Base-by-base conservation (phyloP, 2,329 filamentous ascomycete genomes). In the Scolecobasidium constrictum region DNA sequence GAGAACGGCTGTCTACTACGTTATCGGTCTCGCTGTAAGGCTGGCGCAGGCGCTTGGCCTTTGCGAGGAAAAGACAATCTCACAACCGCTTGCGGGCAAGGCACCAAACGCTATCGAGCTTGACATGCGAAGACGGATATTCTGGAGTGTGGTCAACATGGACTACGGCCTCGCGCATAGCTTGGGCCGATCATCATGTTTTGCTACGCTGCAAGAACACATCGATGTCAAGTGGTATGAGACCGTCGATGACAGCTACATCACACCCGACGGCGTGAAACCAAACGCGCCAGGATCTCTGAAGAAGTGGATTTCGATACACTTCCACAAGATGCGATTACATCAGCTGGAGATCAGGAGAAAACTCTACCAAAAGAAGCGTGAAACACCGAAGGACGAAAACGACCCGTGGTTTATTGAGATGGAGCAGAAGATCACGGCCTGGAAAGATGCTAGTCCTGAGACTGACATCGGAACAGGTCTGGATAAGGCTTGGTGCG, bases 261-360 rank as follows among this genome's bases (percentile, higher is more conserved):
- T 98, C 51, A 88, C 81, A 2, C 69, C 76, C 2, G 70, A 81
- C 23, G 88, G 86, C 3, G 82, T 95, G 44, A 66, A 78, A 17
- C 73, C 79, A 0, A 71, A 68, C 9, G 83, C 81, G 1, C 81
- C 81, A 4, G 71, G 76, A 2, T 86, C 84, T 28, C 72, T 88
- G 50, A 86, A 84, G 56, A 98, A 98, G 60, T 77, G 85, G 53
- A 80, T 94, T 19, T 81, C 86, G 2, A 87, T 95, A 47, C 90
- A 98, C 58, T 92, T 94, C 53, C 87, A 87, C 67, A 90, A 85
- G 56, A 93, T 95, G 86, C 75, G 86, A 43, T 63, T 93, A 45
- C 68, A 88, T 11, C 88, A 95, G 58, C 77, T 88, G 12, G 90
- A 96, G 61, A 92, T 95, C 35, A 75, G 87, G 45, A 77, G 87